These are phyloP conservation scores for Xylaria grammica DNA, from an alignment of 495 filamentous ascomycete genomes.

Conservation along the genomic window DNA sequence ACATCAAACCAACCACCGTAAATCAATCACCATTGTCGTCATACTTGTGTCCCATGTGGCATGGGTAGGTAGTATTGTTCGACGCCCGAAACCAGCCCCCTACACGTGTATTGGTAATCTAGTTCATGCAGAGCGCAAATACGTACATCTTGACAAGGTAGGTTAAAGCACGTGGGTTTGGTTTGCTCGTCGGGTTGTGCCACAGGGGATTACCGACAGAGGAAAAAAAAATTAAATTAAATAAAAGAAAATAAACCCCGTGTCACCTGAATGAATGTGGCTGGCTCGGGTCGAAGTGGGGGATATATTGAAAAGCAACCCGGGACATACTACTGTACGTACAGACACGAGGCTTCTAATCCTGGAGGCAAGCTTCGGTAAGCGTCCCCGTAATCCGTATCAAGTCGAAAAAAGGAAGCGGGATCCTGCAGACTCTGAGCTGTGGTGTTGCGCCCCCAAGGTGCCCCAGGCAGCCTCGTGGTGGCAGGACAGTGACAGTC, in stretches of 20 bases:
- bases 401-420: constrained; percentile 1
- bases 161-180: not conserved
- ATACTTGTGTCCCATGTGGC: not conserved
- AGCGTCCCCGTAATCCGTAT: not conserved
- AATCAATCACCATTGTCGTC: not conserved
- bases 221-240: no score
- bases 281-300: not conserved
- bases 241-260: not conserved
- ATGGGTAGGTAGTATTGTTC: not conserved
- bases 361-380: no score
- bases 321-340: no score
- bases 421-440: not conserved
- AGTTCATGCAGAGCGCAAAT: no score
- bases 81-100: constrained; percentile 15
- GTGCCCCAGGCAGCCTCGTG: not conserved
- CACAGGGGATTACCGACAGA: not conserved
- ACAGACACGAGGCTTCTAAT: no score
- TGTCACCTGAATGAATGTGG: constrained; percentile 1
- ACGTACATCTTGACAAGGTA: not conserved
- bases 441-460: no score
- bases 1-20: not conserved
- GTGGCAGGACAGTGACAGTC: not conserved
- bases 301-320: not conserved
- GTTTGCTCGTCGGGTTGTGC: not conserved
- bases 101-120: not conserved